Evolutionary conservation across 129 eudicot species (phyloP).

Genomic region (Rutidosis leptorrhynchoides): DNA sequence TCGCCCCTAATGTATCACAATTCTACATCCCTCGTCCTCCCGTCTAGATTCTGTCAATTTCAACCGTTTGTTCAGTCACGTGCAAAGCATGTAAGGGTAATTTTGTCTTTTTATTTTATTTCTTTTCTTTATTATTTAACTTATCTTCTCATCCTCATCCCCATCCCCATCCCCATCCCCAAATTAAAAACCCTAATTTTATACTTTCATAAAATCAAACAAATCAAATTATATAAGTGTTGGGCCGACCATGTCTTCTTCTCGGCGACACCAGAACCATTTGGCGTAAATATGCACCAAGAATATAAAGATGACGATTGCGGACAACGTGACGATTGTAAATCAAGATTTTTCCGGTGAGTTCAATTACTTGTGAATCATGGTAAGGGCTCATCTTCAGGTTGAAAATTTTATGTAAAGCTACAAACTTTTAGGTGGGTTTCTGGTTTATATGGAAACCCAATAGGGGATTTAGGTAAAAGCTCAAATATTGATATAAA

Average conservation of each 20-base stretch:
- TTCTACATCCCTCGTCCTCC: too few species aligned
- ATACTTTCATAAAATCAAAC: too few species aligned
- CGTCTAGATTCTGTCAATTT: too few species aligned
- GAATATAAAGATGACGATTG: conserved; percentile 41
- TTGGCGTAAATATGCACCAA: conserved; percentile 64
- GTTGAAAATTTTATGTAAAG: not conserved
- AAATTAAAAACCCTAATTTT: too few species aligned
- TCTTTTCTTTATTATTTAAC: too few species aligned
- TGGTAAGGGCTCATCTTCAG: conserved; percentile 16
- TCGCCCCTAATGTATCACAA: too few species aligned
- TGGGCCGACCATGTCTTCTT: conserved; percentile 19
- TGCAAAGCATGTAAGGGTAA: too few species aligned
- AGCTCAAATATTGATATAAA: not conserved
- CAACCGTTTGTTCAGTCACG: too few species aligned
- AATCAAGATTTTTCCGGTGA: conserved; percentile 58
- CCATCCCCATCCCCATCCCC: too few species aligned
- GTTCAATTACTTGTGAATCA: conserved; percentile 35
- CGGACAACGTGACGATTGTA: conserved; percentile 42
- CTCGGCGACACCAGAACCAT: conserved; percentile 45
- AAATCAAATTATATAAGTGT: too few species aligned
- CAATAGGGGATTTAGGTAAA: not conserved
- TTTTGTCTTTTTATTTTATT: too few species aligned
- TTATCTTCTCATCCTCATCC: too few species aligned
- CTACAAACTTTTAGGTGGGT: conserved; percentile 4
- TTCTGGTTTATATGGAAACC: not conserved